Evolutionary conservation across 305 asterid genomes (phyloP).

Genomic region (Fraxinus latifolia): DNA sequence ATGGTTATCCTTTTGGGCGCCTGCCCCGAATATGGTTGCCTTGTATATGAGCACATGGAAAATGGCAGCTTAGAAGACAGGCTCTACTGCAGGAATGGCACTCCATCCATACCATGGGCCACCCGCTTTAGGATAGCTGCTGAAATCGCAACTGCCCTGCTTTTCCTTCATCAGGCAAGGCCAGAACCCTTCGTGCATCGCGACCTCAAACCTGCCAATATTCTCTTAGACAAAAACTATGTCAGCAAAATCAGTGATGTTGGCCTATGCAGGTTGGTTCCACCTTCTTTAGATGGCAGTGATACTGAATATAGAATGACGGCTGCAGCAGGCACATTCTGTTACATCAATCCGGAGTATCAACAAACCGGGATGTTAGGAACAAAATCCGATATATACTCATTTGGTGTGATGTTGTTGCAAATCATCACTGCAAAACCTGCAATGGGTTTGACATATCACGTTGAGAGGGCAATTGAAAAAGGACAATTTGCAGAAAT

Average conservation of each 20-base stretch:
- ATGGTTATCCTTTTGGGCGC: constrained; percentile 92
- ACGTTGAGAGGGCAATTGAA: constrained; percentile 58
- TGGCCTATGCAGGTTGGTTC: constrained; percentile 74
- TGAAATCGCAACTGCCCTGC: constrained; percentile 77
- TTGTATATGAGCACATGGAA: constrained; percentile 77
- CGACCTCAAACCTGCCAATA: constrained; percentile 86
- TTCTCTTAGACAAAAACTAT: constrained; percentile 64
- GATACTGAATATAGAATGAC: constrained; percentile 69
- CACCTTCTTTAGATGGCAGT: constrained; percentile 46
- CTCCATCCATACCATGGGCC: constrained; percentile 58
- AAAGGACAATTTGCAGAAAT: constrained; percentile 40
- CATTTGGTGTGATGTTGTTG: constrained; percentile 58
- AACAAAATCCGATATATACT: constrained; percentile 75
- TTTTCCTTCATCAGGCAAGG: constrained; percentile 69
- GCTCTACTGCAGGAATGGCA: constrained; percentile 53
- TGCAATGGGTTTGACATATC: constrained; percentile 68
- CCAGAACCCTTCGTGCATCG: constrained; percentile 93
- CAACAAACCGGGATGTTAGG: constrained; percentile 82
- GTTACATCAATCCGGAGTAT: constrained; percentile 87
- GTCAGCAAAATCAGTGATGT: constrained; percentile 83
- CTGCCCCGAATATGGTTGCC: constrained; percentile 81
- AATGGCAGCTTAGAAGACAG: constrained; percentile 85
- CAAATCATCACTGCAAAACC: constrained; percentile 67
- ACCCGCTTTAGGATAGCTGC: constrained; percentile 71
- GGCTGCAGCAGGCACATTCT: constrained; percentile 87